phyloP scores from a whole-genome alignment of 1,139 yeast genomes.

The Lodderomyces elongisporus region DNA sequence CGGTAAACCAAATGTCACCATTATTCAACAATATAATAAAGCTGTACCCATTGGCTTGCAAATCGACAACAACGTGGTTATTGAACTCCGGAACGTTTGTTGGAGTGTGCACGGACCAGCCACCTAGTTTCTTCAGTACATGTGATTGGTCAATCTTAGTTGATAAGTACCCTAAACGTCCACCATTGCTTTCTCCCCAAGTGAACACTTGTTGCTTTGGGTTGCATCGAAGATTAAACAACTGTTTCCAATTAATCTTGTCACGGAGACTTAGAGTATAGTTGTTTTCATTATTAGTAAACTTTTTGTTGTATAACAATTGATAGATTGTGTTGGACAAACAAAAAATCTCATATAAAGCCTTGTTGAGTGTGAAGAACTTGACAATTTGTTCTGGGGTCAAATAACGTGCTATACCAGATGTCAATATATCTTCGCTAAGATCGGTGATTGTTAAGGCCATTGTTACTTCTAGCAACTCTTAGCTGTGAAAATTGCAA shows the following conservation, averaged over 20 bases:
- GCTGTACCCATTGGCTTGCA: slow-evolving; percentile 66
- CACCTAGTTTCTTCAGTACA: slow-evolving; percentile 21
- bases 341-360: slow-evolving; percentile 18
- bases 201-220: slow-evolving; percentile 45
- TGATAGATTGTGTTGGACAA: slow-evolving; percentile 38
- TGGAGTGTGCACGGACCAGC: slow-evolving; percentile 40
- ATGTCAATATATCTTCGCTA: slow-evolving; percentile 44
- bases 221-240: slow-evolving; percentile 40
- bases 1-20: slow-evolving; percentile 54
- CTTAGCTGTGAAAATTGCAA: too few species aligned
- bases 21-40: slow-evolving; percentile 52
- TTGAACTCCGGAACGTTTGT: slow-evolving; percentile 29
- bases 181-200: slow-evolving; percentile 57
- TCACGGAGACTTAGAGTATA: slow-evolving; percentile 38
- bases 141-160: slow-evolving; percentile 26
- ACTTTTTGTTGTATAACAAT: slow-evolving; percentile 46
- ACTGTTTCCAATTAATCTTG: slow-evolving; percentile 46
- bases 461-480: slow-evolving; percentile 2
- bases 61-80: slow-evolving; percentile 43
- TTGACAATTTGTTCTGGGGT: slow-evolving; percentile 43
- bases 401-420: slow-evolving; percentile 32
- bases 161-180: slow-evolving; percentile 52
- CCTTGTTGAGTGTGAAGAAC: slow-evolving; percentile 41
- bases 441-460: slow-evolving; percentile 13
- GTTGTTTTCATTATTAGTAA: slow-evolving; percentile 18